phyloP scores from a whole-genome alignment of 768 basidiomycete species.

The Boletus insuetus region DNA sequence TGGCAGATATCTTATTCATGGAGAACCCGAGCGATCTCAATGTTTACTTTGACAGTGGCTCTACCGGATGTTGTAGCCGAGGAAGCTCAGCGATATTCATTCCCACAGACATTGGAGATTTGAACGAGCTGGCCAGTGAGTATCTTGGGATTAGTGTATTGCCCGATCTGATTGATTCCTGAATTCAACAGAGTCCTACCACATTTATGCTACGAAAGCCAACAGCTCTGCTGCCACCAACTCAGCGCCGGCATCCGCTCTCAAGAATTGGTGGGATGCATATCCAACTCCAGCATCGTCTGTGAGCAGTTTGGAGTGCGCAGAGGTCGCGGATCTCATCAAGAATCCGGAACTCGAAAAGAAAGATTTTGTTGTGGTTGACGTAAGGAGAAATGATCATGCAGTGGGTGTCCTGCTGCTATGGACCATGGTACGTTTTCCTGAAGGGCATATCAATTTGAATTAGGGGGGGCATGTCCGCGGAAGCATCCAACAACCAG shows the following conservation, averaged over 20 bases:
- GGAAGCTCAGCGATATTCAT: neutral
- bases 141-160: neutral
- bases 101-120: conserved; percentile 28
- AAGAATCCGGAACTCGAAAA: conserved; percentile 8
- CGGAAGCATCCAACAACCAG: conserved; percentile 47
- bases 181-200: conserved; percentile 40
- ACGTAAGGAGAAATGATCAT: conserved; percentile 49
- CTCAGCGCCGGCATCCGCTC: conserved; percentile 12
- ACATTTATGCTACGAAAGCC: conserved; percentile 44
- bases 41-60: conserved; percentile 27
- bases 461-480: conserved; percentile 51
- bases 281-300: conserved; percentile 41
- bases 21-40: conserved; percentile 43
- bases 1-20: conserved; percentile 39
- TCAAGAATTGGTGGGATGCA: conserved; percentile 53
- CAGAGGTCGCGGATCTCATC: conserved; percentile 37
- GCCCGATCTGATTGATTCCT: neutral
- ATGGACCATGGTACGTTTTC: no score
- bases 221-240: neutral
- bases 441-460: no score
- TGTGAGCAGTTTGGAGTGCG: conserved; percentile 29
- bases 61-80: conserved; percentile 8
- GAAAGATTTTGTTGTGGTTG: conserved; percentile 42
- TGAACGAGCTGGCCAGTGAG: conserved; percentile 47
- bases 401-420: conserved; percentile 30